phyloP scores from a whole-genome alignment of 2,329 filamentous ascomycete genomes.

The Cordyceps pruinosa region DNA sequence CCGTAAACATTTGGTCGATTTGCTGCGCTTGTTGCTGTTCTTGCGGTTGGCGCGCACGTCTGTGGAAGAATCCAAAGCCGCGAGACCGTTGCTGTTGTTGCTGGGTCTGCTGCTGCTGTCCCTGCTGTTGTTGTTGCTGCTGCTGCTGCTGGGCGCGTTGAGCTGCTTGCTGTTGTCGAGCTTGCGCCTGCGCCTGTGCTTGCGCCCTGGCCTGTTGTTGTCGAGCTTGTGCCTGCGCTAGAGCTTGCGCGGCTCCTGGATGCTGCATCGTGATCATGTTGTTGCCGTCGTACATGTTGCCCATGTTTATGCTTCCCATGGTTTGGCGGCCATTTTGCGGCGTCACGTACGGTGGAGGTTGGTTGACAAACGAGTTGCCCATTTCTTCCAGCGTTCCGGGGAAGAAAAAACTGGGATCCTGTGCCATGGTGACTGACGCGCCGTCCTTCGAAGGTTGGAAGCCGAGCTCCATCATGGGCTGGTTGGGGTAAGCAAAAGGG shows the following conservation, averaged over 20 bases:
- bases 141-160: conserved; percentile 16
- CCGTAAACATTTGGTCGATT: conserved; percentile 45
- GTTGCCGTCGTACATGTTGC: conserved; percentile 37
- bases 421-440: conserved; percentile 25
- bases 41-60: conserved; percentile 16
- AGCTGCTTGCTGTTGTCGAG: conserved; percentile 15
- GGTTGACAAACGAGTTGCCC: conserved; percentile 66
- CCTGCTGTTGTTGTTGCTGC: conserved; percentile 24
- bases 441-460: conserved; percentile 30
- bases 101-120: conserved; percentile 22
- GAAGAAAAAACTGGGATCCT: conserved; percentile 43
- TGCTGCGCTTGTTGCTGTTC: conserved; percentile 29
- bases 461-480: conserved; percentile 59
- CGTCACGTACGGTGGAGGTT: conserved; percentile 65
- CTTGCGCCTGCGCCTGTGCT: conserved; percentile 22
- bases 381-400: conserved; percentile 54
- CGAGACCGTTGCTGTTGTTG: conserved; percentile 30
- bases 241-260: conserved; percentile 23
- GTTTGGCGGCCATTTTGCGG: conserved; percentile 38
- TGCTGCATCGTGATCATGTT: conserved; percentile 34
- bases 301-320: conserved; percentile 36
- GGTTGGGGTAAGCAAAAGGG: conserved; percentile 73
- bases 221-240: conserved; percentile 23
- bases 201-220: conserved; percentile 23
- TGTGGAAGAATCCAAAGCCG: conserved; percentile 22